Conservation (phyloP, 352 stramenopile genomes). For the Hyaloperonospora arabidopsidis region DNA sequence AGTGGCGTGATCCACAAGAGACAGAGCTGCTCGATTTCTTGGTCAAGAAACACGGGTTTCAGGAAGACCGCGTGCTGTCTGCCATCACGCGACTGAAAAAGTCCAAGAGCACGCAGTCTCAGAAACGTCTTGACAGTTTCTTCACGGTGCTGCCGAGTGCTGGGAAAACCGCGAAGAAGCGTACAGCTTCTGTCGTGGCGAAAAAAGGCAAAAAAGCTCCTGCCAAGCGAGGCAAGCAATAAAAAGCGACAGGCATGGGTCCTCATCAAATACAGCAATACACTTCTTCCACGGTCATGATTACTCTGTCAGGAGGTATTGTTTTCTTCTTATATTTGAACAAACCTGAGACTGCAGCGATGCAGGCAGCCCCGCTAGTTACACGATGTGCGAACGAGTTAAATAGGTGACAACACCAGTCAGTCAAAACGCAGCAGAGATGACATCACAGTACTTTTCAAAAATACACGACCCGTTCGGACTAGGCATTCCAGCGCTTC, state of each 20-base stretch:
- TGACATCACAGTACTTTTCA: no score
- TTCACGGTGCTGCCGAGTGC: slow-evolving; percentile 83
- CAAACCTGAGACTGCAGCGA: no score
- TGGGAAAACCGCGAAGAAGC: slow-evolving; percentile 40
- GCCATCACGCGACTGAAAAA: slow-evolving; percentile 95
- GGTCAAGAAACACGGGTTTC: slow-evolving; percentile 96
- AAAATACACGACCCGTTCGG: no score
- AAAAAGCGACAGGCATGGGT: slow-evolving; percentile 7
- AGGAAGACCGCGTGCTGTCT: slow-evolving; percentile 85
- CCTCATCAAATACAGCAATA: neutral
- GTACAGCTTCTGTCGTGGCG: slow-evolving; percentile 35
- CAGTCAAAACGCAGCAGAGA: no score
- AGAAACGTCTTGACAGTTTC: slow-evolving; percentile 96
- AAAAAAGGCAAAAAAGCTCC: slow-evolving; percentile 32
- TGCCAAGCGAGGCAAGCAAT: slow-evolving; percentile 66
- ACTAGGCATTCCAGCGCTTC: slow-evolving; percentile 38
- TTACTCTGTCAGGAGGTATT: no score
- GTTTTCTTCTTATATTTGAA: no score
- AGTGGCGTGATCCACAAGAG: slow-evolving; percentile 90
- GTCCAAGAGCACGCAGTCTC: slow-evolving; percentile 90
- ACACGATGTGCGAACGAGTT: slow-evolving; percentile 18
- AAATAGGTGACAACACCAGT: slow-evolving; percentile 30
- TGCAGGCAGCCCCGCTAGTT: slow-evolving; percentile 8
- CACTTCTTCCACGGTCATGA: no score
- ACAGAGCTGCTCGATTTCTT: slow-evolving; percentile 90